Evolutionary conservation across 257 asterid genomes (phyloP).

Genomic region (Gardenia jasminoides): DNA sequence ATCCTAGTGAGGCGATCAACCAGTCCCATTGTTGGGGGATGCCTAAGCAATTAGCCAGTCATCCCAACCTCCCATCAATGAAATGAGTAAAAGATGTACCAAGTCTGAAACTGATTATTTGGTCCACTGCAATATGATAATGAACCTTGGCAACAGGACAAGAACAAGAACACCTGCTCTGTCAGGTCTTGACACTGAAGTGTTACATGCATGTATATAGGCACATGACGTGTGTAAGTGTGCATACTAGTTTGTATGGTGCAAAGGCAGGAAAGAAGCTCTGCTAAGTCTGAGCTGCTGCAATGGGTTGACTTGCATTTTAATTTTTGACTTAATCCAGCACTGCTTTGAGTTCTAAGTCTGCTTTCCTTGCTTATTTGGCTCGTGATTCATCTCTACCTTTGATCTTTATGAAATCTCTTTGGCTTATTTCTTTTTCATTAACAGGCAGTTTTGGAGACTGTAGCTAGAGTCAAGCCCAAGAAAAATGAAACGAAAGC

Average conservation of each 20-base stretch:
- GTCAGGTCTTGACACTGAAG: not conserved
- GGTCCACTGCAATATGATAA: not conserved
- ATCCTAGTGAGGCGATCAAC: not conserved
- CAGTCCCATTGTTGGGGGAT: not conserved
- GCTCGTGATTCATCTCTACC: not conserved
- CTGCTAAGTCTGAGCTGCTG: not conserved
- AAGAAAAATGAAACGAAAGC: constrained; percentile 90
- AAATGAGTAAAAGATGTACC: not conserved
- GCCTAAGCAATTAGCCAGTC: not conserved
- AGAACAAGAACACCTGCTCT: not conserved
- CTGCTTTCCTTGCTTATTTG: not conserved
- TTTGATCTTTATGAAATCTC: not conserved
- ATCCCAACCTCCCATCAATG: not conserved
- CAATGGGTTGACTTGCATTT: not conserved
- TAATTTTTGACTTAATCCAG: not conserved
- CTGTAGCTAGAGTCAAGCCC: constrained; percentile 94
- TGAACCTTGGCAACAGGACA: not conserved
- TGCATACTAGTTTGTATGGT: not conserved
- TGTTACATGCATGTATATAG: not conserved
- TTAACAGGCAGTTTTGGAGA: constrained; percentile 91
- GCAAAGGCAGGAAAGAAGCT: constrained; percentile 1
- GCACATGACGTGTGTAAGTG: too few species aligned
- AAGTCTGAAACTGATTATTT: not conserved
- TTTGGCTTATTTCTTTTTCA: constrained; percentile 8
- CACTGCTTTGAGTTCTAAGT: not conserved